Evolutionary conservation across 345 rosid species (phyloP).

Genomic region (Eucalyptus marginata): DNA sequence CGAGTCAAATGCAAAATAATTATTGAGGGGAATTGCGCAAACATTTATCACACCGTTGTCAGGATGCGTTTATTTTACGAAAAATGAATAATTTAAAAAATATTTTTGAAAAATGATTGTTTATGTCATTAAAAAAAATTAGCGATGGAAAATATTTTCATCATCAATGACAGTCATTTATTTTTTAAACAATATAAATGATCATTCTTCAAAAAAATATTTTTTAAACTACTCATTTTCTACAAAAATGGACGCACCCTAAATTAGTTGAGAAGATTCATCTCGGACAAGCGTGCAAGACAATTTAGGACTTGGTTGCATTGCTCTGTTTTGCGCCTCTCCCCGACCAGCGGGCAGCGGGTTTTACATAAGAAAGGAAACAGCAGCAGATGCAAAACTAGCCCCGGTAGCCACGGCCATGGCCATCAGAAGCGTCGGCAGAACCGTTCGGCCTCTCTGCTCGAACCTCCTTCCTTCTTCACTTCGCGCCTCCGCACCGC

Average conservation of each 20-base stretch:
- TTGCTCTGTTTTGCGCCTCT: neutral
- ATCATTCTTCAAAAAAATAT: too few relatives aligned
- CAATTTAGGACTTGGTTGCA: neutral
- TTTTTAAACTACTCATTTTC: too few relatives aligned
- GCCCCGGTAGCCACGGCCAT: neutral
- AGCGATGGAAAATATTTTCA: too few relatives aligned
- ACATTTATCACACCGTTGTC: accelerated
- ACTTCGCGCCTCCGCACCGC: slow-evolving; percentile 20
- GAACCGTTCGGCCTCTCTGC: neutral
- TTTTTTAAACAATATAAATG: too few relatives aligned
- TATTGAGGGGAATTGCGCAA: neutral
- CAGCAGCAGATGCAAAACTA: neutral
- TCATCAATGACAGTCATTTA: too few relatives aligned
- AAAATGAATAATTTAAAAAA: too few relatives aligned
- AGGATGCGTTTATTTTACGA: accelerated
- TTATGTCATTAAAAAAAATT: too few relatives aligned
- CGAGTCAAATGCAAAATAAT: neutral
- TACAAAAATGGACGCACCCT: too few relatives aligned
- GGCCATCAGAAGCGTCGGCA: neutral
- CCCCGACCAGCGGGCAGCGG: neutral
- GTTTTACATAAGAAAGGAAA: neutral
- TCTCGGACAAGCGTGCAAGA: neutral
- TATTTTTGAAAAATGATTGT: too few relatives aligned
- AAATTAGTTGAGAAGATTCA: neutral
- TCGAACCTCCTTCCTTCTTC: slow-evolving; percentile 6